Evolutionary conservation across 2,329 filamentous ascomycete species (phyloP).

Genomic region (Aureobasidium sp.): DNA sequence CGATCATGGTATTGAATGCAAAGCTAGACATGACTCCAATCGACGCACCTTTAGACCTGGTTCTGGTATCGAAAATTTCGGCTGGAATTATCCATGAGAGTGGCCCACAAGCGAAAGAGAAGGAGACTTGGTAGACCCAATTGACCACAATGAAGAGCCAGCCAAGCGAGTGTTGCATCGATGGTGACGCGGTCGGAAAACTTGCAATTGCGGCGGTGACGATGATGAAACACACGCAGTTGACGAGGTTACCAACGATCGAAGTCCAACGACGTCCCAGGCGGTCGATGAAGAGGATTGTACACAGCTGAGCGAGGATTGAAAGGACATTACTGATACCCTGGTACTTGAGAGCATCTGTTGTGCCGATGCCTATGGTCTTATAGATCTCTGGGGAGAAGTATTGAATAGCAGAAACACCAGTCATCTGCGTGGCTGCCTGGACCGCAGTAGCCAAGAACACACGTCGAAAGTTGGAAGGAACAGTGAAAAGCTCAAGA

Average conservation of each 20-base stretch:
- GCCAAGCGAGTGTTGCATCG: conserved; percentile 39
- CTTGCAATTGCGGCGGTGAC: conserved; percentile 49
- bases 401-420: conserved; percentile 68
- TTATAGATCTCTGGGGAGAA: conserved; percentile 54
- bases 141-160: conserved; percentile 70
- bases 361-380: conserved; percentile 58
- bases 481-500: conserved; percentile 58
- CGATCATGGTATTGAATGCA: conserved; percentile 72
- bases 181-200: conserved; percentile 52
- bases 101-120: conserved; percentile 63
- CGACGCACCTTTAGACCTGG: conserved; percentile 65
- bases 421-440: conserved; percentile 68
- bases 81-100: conserved; percentile 53
- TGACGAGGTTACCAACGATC: conserved; percentile 66
- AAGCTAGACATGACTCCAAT: conserved; percentile 63
- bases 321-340: conserved; percentile 67
- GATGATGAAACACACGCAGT: conserved; percentile 66
- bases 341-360: conserved; percentile 65
- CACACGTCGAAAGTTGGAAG: conserved; percentile 62
- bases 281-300: conserved; percentile 61
- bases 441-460: conserved; percentile 64
- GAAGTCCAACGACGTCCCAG: conserved; percentile 65
- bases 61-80: conserved; percentile 72
- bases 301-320: conserved; percentile 59
- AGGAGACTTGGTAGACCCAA: conserved; percentile 75